These are phyloP conservation scores for Lasiodiplodia gonubiensis DNA, from an alignment of 2,329 filamentous ascomycete genomes.

Conservation along the genomic window DNA sequence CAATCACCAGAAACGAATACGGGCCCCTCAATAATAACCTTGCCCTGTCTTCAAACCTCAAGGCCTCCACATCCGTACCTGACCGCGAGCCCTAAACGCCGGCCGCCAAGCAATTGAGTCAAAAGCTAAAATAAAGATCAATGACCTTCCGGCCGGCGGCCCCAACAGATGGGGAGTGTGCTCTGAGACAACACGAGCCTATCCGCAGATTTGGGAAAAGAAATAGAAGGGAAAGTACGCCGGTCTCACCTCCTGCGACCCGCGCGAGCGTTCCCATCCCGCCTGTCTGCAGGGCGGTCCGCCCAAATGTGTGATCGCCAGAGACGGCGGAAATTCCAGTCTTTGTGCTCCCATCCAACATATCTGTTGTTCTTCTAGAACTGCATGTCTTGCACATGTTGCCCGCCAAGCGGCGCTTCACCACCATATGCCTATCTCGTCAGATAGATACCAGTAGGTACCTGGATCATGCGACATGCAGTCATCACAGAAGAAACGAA, in stretches of 20 bases:
- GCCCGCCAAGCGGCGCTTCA: constrained; percentile 5
- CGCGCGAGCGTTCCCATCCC: constrained; percentile 9
- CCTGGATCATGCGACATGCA: not conserved
- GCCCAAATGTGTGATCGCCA: constrained; percentile 2
- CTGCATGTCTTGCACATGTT: not conserved
- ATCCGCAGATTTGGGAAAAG: constrained; percentile 13
- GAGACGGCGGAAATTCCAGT: constrained; percentile 10
- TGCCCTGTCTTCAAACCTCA: constrained; percentile 1
- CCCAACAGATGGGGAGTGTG: constrained; percentile 10
- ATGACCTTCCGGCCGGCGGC: not conserved
- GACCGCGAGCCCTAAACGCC: not conserved
- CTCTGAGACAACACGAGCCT: constrained; percentile 19
- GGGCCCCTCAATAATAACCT: constrained; percentile 21
- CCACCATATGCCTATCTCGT: not conserved
- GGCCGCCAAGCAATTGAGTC: not conserved
- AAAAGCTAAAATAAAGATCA: not conserved
- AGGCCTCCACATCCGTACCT: constrained; percentile 7
- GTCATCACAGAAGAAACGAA: not conserved
- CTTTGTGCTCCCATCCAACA: not conserved
- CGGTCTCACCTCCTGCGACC: not conserved
- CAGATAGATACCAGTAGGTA: not conserved
- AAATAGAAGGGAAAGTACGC: not conserved
- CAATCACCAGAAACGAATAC: constrained; percentile 22
- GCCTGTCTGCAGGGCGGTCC: not conserved
- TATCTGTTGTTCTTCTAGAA: not conserved